Evolutionary conservation across 2,329 filamentous ascomycete species (phyloP), one percentile per base, ranked within the genome.

Genomic region (Nemania abortiva): DNA sequence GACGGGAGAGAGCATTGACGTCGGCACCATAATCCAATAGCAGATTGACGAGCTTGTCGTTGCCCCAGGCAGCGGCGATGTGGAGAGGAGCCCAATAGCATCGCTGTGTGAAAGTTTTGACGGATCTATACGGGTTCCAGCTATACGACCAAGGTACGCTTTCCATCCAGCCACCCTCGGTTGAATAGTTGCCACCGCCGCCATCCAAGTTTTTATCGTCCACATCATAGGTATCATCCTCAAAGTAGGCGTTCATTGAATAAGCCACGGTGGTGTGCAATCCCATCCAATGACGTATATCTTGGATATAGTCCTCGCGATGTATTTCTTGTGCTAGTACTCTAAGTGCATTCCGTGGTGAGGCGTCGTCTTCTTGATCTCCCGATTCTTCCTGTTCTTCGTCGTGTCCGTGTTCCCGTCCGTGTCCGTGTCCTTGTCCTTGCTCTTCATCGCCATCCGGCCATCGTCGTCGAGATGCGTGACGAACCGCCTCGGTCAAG

Each of bases 81-180:
- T 77, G 74, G 1, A 77, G 63, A n/a, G 72, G 69, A 18, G 69
- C 70, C 73, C 72, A 75, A 50, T 68, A 74, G 49, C 54, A 69
- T 50, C 27, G 27, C 6, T 60, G 34, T 34, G 59, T 22, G 11
- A 65, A 59, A 18, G 65, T 59, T 31, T 24, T 50, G 20, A 47
- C 15, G 42, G 24, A 37, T 20, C 20, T 42, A 27, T 37, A 42
- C n/a, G n/a, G n/a, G n/a, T n/a, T n/a, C n/a, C n/a, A n/a, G n/a
- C n/a, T n/a, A n/a, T n/a, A n/a, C n/a, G n/a, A n/a, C n/a, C n/a
- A n/a, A n/a, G n/a, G n/a, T n/a, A n/a, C n/a, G n/a, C n/a, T n/a
- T n/a, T n/a, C n/a, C n/a, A n/a, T n/a, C n/a, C n/a, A n/a, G n/a
- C n/a, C n/a, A n/a, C n/a, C n/a, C n/a, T n/a, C n/a, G n/a, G n/a